Evolutionary conservation across 2,329 filamentous ascomycete genomes (phyloP).

Genomic region (Sclerotiophoma versabilis): DNA sequence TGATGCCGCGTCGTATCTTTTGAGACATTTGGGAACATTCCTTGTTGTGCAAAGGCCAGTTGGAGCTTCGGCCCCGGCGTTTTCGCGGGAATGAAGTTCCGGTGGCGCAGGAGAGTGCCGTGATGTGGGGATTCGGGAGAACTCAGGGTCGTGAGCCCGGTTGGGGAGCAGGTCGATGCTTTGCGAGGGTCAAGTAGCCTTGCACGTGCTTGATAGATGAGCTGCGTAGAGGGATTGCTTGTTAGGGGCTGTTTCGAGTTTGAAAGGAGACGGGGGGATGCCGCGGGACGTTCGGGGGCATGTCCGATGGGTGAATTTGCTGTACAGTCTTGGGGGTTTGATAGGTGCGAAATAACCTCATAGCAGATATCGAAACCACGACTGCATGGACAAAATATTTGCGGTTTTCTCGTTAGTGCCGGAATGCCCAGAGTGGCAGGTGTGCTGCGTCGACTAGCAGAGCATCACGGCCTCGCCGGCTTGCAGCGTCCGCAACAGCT

Average conservation of each 20-base stretch:
- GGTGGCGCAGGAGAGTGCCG: neutral
- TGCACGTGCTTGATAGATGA: neutral
- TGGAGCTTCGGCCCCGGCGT: neutral
- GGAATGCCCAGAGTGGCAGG: neutral
- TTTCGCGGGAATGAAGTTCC: neutral
- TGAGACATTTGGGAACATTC: too few species aligned
- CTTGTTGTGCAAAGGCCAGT: neutral
- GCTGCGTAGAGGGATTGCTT: neutral
- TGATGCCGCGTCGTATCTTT: neutral
- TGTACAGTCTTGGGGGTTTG: too few species aligned
- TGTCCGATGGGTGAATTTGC: neutral
- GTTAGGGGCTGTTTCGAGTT: neutral
- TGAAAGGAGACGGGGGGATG: neutral
- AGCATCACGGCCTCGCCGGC: neutral
- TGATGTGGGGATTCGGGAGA: slow-evolving; percentile 5
- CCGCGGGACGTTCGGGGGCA: neutral
- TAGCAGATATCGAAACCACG: too few species aligned
- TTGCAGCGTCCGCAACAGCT: too few species aligned
- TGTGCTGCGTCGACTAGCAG: neutral
- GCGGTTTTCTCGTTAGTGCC: neutral
- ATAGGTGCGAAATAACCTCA: too few species aligned
- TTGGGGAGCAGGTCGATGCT: neutral
- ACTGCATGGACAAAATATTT: neutral
- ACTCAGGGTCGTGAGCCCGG: slow-evolving; percentile 1
- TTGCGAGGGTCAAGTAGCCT: neutral